These are phyloP conservation scores for Amoeboaphelidium protococcarum DNA, from an alignment of 371 early-diverging fungal species.

Conservation along the genomic window DNA sequence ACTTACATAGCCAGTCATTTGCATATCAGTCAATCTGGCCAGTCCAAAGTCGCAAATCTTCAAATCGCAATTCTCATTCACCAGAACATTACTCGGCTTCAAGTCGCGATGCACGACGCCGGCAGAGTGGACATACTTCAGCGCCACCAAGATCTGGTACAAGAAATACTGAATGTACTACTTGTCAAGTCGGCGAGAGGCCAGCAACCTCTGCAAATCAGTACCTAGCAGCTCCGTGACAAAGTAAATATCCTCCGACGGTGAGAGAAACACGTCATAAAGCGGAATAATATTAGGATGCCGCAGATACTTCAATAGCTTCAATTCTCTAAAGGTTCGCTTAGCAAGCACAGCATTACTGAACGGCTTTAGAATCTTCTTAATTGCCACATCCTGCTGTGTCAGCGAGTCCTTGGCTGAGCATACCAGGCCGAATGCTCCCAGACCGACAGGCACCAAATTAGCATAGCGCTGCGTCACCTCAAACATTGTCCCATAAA, in stretches of 20 bases:
- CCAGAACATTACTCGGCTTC: conserved; percentile 84
- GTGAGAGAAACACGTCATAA: conserved; percentile 67
- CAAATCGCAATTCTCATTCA: conserved; percentile 84
- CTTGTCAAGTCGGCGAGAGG: conserved; percentile 60
- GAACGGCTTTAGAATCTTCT: conserved; percentile 84
- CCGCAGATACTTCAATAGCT: conserved; percentile 55
- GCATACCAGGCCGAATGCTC: conserved; percentile 88
- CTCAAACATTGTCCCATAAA: conserved; percentile 79
- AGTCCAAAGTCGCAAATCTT: conserved; percentile 86
- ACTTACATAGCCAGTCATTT: conserved; percentile 83
- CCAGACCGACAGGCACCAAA: conserved; percentile 87
- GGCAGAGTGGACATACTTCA: conserved; percentile 62
- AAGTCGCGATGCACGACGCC: conserved; percentile 84
- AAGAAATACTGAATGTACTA: conserved; percentile 85
- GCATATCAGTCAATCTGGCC: conserved; percentile 55
- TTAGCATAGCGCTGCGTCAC: conserved; percentile 52
- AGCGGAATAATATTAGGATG: conserved; percentile 44
- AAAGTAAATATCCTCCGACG: conserved; percentile 71
- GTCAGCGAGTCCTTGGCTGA: conserved; percentile 63
- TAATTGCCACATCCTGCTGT: conserved; percentile 61
- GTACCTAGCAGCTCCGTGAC: conserved; percentile 80
- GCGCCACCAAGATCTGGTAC: conserved; percentile 51
- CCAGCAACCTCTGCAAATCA: conserved; percentile 66
- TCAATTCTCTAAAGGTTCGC: conserved; percentile 74
- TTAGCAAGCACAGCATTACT: conserved; percentile 69